Base-by-base conservation (phyloP, 768 basidiomycete species). In the Steccherinum ochraceum region DNA sequence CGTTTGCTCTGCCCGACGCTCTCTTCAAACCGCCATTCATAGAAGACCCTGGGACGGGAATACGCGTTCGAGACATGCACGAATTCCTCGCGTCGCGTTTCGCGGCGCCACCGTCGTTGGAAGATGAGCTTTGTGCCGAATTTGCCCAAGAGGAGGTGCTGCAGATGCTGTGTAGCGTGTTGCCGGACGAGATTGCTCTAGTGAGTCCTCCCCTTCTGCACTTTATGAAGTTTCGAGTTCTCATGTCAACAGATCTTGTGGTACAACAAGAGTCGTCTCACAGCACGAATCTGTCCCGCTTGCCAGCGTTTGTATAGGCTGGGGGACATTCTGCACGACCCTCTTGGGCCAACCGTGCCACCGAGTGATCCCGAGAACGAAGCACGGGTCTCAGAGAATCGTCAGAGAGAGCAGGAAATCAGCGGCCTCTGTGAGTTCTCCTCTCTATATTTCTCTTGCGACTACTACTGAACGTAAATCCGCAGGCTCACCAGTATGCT, bases 261-360 rank as follows among this genome's bases (percentile, higher is more conserved):
- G 88, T 90, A 91, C 60, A 92, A 92, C 71, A 89, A 89, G 67
- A 89, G 85, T 61, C 78, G 89, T 2, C 65, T 74, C 4, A 76
- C 72, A 10, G 77, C 81, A 49, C 80, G 89, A 23, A 75, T 91
- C 47, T 92, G 89, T 58, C 89, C 89, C 2, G 78, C 86, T 0
- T 92, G 89, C 60, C 79, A 81, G 62, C 69, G 89, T 13, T 65
- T 89, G 24, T 92, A 89, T 61, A 72, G 69, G 4, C 66, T 90
- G 0, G 86, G 86, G 1, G 89, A 92, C 46, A 63, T 70, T 1
- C 71, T 89, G 1, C 75, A 77, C 2, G 75, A 80, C 21, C 75
- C 58, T 5, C 40, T 64, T 46, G 16, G 19, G 12, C 10, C 4
- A 21, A 43, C 41, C 44, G 41, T 20, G 10, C 24, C 10, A 7